Evolutionary conservation across 1,284 basidiomycete genomes (phyloP).

Genomic region (Veloboletus limbatus): DNA sequence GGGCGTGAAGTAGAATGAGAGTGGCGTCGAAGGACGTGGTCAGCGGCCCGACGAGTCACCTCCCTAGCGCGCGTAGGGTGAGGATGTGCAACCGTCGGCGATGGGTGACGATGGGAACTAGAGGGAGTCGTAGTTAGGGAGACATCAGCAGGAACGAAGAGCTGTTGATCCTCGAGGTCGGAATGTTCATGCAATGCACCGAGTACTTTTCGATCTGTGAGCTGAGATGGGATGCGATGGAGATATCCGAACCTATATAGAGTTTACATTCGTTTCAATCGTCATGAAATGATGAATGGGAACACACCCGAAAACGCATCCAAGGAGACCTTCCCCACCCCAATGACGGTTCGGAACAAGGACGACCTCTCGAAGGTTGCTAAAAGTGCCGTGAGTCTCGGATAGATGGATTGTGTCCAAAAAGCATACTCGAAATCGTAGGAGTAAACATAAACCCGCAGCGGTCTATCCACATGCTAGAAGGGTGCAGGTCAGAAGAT

Average conservation of each 20-base stretch:
- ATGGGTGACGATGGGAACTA: constrained; percentile 10
- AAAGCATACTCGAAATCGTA: constrained; percentile 91
- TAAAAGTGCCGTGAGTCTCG: constrained; percentile 35
- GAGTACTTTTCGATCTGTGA: constrained; percentile 51
- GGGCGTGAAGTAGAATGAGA: constrained; percentile 27
- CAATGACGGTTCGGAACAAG: constrained; percentile 92
- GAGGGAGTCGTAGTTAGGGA: constrained; percentile 17
- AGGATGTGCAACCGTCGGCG: constrained; percentile 29
- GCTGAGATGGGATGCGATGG: constrained; percentile 82
- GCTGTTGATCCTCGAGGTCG: constrained; percentile 58
- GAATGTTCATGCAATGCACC: constrained; percentile 48
- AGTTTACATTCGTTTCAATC: not conserved
- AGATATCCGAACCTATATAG: constrained; percentile 69
- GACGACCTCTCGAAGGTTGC: constrained; percentile 88
- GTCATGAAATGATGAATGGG: constrained; percentile 7
- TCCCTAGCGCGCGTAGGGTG: constrained; percentile 29
- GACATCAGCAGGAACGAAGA: constrained; percentile 72
- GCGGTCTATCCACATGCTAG: constrained; percentile 89
- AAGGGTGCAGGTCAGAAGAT: constrained; percentile 14
- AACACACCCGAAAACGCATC: constrained; percentile 88
- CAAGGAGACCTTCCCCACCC: constrained; percentile 92
- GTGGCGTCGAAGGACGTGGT: constrained; percentile 17
- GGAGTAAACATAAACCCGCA: constrained; percentile 95
- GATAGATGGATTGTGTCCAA: not conserved
- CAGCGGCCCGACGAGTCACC: constrained; percentile 16